A percentile compares a stretch with the other conserved stretches of the same genome.
These are phyloP conservation scores for Debaryomyces coudertii DNA, from an alignment of 1,139 yeast genomes.

Conservation along the genomic window DNA sequence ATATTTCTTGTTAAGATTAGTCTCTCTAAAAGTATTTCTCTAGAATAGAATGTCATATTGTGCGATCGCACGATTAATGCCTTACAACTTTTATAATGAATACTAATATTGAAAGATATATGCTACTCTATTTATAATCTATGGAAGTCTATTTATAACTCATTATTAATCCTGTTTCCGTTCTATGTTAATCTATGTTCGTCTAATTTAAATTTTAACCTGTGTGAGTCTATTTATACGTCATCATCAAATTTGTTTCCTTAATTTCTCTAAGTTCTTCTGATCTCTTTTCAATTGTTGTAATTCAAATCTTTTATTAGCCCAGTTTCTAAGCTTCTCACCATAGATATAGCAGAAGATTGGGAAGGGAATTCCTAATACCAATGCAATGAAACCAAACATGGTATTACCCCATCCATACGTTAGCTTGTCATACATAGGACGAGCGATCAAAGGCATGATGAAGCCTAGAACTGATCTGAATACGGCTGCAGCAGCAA, in stretches of 20 bases:
- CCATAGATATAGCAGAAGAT: conserved; percentile 45
- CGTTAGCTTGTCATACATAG: conserved; percentile 42
- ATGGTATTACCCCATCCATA: conserved; percentile 53
- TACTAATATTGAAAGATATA: neutral
- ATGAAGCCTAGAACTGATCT: conserved; percentile 47
- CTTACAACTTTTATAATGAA: neutral
- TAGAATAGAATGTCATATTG: neutral
- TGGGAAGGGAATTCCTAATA: conserved; percentile 50
- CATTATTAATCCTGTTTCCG: conserved; percentile 6
- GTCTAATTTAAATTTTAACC: neutral
- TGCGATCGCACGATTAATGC: neutral
- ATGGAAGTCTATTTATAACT: neutral
- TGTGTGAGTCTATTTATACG: neutral
- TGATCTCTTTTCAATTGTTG: conserved; percentile 38
- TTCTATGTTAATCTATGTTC: too few relatives aligned
- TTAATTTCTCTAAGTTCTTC: conserved; percentile 34
- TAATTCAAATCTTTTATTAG: conserved; percentile 37
- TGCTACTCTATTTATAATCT: neutral
- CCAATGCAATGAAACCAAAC: conserved; percentile 44
- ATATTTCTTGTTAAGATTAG: neutral
- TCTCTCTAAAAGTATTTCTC: neutral
- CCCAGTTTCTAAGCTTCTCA: conserved; percentile 40
- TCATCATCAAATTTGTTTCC: conserved; percentile 6
- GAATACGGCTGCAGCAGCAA: conserved; percentile 52
- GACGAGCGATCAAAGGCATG: conserved; percentile 46